Evolutionary conservation across 2,329 filamentous ascomycete species (phyloP).

Genomic region (Rhexocercosporidium sp.): DNA sequence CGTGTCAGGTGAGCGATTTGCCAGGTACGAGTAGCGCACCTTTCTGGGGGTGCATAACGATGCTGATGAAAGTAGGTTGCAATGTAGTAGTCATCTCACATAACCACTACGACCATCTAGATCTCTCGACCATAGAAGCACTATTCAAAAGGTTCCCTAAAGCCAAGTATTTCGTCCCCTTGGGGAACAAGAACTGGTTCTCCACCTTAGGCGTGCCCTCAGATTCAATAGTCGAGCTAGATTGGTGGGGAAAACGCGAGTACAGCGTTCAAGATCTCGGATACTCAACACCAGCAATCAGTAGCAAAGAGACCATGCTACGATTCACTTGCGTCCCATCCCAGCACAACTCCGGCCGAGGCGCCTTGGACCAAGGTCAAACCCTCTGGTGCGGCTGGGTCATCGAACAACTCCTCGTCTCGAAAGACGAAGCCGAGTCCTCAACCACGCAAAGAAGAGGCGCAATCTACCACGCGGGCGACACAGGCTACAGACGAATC

Average conservation of each 20-base stretch:
- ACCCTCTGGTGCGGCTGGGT: constrained; percentile 91
- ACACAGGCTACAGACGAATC: constrained; percentile 58
- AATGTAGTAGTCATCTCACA: constrained; percentile 79
- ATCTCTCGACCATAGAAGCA: constrained; percentile 72
- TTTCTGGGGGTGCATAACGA: not conserved
- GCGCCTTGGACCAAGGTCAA: constrained; percentile 65
- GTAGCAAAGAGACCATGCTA: constrained; percentile 54
- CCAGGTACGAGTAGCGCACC: constrained; percentile 52
- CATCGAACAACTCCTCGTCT: constrained; percentile 51
- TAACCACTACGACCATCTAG: constrained; percentile 92
- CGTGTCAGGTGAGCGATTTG: constrained; percentile 77
- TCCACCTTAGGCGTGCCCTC: constrained; percentile 68
- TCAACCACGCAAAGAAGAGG: constrained; percentile 76
- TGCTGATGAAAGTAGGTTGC: constrained; percentile 45
- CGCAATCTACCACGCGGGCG: constrained; percentile 84
- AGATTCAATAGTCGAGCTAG: constrained; percentile 73
- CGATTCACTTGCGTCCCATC: constrained; percentile 71
- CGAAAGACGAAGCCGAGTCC: constrained; percentile 16
- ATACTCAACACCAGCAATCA: constrained; percentile 55
- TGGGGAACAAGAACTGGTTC: constrained; percentile 86
- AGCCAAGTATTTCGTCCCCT: constrained; percentile 86
- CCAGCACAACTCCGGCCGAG: constrained; percentile 78
- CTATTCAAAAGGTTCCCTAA: constrained; percentile 73
- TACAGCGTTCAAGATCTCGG: constrained; percentile 56
- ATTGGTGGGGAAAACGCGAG: constrained; percentile 90